These are phyloP conservation scores for Podospora sp. DNA, from an alignment of 495 filamentous ascomycete genomes.

Conservation along the genomic window DNA sequence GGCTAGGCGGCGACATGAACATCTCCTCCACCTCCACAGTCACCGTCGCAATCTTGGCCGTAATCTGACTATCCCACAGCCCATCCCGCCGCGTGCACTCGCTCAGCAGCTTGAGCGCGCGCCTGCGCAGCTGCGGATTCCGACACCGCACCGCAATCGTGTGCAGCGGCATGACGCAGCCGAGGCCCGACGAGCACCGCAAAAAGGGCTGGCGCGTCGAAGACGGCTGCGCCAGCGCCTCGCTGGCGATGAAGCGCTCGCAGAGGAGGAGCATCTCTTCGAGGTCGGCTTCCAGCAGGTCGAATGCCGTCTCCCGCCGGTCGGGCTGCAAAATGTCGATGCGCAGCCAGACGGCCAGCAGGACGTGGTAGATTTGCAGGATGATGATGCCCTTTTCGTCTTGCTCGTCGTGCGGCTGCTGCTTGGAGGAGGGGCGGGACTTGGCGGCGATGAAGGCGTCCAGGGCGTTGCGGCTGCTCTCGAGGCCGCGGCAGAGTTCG, in stretches of 20 bases:
- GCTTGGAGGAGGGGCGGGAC: neutral
- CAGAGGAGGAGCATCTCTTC: constrained; percentile 23
- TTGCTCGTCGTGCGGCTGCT: neutral
- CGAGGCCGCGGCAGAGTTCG: constrained; percentile 18
- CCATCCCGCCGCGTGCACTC: constrained; percentile 10
- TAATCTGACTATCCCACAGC: constrained; percentile 22
- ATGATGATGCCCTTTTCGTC: constrained; percentile 10
- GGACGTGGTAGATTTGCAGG: constrained; percentile 17
- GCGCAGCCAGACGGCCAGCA: constrained; percentile 16
- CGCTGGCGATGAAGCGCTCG: constrained; percentile 5
- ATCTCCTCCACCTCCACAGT: constrained; percentile 20
- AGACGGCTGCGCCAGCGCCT: neutral
- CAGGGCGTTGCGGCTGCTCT: constrained; percentile 22
- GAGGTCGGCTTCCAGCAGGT: constrained; percentile 14
- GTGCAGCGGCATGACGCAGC: constrained; percentile 25
- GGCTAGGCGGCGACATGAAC: neutral
- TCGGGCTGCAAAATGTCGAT: constrained; percentile 23
- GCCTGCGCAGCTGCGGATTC: constrained; percentile 12
- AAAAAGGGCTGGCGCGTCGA: neutral
- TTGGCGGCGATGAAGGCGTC: constrained; percentile 12
- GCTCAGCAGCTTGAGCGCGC: constrained; percentile 16
- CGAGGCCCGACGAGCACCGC: constrained; percentile 25
- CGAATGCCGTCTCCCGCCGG: constrained; percentile 21
- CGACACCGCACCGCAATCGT: constrained; percentile 27
- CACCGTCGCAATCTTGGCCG: constrained; percentile 4